Evolutionary conservation across 1,284 basidiomycete species (phyloP).

Genomic region (Leccinum fallax): DNA sequence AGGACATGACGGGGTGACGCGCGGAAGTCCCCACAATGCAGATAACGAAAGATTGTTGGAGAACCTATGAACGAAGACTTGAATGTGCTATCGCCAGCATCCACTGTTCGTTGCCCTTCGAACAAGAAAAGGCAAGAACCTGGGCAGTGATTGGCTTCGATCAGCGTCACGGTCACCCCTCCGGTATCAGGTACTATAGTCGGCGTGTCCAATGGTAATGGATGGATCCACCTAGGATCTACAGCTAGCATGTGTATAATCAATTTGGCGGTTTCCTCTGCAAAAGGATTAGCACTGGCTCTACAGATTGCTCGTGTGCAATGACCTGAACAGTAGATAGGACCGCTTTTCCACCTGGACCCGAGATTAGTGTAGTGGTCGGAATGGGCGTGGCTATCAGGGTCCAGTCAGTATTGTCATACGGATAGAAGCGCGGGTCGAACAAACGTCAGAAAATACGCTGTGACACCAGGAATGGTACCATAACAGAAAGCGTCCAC

Average conservation of each 20-base stretch:
- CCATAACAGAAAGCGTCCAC: slow-evolving; percentile 97
- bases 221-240: slow-evolving; percentile 83
- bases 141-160: slow-evolving; percentile 98
- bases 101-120: slow-evolving; percentile 85
- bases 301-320: neutral
- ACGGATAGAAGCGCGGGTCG: neutral
- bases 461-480: slow-evolving; percentile 82
- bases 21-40: slow-evolving; percentile 96
- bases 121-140: slow-evolving; percentile 95
- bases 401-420: slow-evolving; percentile 12
- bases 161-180: slow-evolving; percentile 88
- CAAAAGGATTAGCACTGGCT: slow-evolving; percentile 8
- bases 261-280: slow-evolving; percentile 80
- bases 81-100: slow-evolving; percentile 82
- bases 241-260: slow-evolving; percentile 90
- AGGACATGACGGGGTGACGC: slow-evolving; percentile 83
- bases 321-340: slow-evolving; percentile 87
- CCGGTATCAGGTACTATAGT: slow-evolving; percentile 80
- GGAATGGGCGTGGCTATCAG: slow-evolving; percentile 84
- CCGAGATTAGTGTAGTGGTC: slow-evolving; percentile 93
- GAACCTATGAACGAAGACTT: slow-evolving; percentile 75
- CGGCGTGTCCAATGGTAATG: slow-evolving; percentile 80
- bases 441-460: slow-evolving; percentile 83
- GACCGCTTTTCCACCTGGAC: slow-evolving; percentile 85
- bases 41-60: slow-evolving; percentile 76